Base-by-base conservation (phyloP, 139 green algal genomes). In the Tetradesmus lagerheimii region DNA sequence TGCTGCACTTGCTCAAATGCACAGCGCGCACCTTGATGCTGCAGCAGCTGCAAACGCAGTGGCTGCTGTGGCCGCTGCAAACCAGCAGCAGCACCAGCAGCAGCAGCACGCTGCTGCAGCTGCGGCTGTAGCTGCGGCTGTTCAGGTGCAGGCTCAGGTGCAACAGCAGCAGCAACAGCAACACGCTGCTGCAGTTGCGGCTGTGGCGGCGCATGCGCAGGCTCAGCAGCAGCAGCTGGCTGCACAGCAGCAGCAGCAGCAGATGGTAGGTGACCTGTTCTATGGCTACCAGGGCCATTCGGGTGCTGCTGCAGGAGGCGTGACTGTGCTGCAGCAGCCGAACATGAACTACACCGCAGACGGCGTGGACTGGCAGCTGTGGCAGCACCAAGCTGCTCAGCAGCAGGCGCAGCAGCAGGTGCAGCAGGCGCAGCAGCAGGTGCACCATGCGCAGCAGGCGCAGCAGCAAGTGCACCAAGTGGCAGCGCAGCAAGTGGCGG, bases 261-360 rank as follows among this genome's bases (percentile, higher is more conserved):
- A 87, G 81, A 34, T 77, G 50, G 31, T 77, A 12, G 53, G 53
- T 78, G 81, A 87, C 34, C 38, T 87, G 53, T 50, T 87, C 5
- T 87, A 87, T 57, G 81, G 50, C 4, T 76, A 77, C 41, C 81
- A 87, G 53, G 27, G 25, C 29, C 64, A 86, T 86, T 47, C 79
- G 27, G 47, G 8, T 62, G 41, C 79, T 38, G 79, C 39, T 35
- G n/a, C n/a, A n/a, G 79, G 27, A 15, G 41, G 23, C 0, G 41
- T 31, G 79, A 34, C 27, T 18, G 27, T 23, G 76, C 76, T 34
- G 76, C 37, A 83, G 76, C 79, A 47, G 79, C 41, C 31, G 16
- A 38, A 20, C 50, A 85, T 67, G 79, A 29, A 43, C 35, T 80
- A 43, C 75, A 29, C 50, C 38, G 81, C 64, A 50, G 50, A 38